Evolutionary conservation across 257 asterid genomes (phyloP).

Genomic region (Voacanga thouarsii): DNA sequence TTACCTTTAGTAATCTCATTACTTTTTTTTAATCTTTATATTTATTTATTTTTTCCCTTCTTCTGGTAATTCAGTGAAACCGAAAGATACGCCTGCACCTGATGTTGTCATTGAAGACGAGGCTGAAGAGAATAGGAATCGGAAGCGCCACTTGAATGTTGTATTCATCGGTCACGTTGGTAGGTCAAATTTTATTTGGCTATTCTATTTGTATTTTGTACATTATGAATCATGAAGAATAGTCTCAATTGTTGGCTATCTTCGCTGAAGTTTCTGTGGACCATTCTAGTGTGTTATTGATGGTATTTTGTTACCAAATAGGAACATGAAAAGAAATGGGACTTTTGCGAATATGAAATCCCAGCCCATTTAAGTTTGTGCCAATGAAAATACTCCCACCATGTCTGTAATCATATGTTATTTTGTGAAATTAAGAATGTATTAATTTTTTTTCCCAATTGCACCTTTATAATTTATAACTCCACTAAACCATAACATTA

Average conservation of each 20-base stretch:
- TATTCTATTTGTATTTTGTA: neutral
- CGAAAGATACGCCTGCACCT: conserved; percentile 33
- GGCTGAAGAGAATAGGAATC: conserved; percentile 29
- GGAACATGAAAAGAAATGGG: neutral
- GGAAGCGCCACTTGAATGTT: conserved; percentile 87
- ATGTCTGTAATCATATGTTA: too few relatives aligned
- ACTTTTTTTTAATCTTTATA: conserved; percentile 1
- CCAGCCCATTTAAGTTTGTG: neutral
- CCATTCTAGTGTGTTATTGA: neutral
- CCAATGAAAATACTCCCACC: too few relatives aligned
- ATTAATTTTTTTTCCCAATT: too few relatives aligned
- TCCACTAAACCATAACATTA: too few relatives aligned
- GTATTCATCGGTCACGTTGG: conserved; percentile 98
- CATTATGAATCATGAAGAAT: neutral
- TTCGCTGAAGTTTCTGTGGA: neutral
- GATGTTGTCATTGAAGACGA: conserved; percentile 44
- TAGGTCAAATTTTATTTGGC: conserved; percentile 28
- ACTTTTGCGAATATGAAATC: neutral
- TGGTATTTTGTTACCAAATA: neutral
- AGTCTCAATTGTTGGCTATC: neutral
- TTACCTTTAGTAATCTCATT: neutral
- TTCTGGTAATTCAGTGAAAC: conserved; percentile 32
- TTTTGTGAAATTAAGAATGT: too few relatives aligned
- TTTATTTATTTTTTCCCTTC: too few relatives aligned
- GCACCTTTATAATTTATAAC: too few relatives aligned